Percentiles rank a stretch among this genome's conserved stretches.
Evolutionary conservation across 495 filamentous ascomycete species (phyloP).

Genomic region (Gamarada debralockiae): DNA sequence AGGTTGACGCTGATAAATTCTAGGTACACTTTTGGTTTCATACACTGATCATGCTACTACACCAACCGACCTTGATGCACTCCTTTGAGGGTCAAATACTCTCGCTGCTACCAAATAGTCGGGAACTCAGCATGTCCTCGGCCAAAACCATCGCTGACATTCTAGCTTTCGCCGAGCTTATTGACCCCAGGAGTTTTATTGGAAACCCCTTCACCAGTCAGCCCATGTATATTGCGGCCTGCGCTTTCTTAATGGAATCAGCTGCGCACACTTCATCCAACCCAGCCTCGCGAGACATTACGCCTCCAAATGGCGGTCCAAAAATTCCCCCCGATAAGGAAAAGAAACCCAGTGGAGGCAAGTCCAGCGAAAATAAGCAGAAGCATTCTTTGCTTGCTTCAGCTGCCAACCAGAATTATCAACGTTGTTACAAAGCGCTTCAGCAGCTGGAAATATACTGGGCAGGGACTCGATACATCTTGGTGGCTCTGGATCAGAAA

Average conservation of each 20-base stretch:
- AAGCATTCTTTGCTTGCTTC: conserved; percentile 72
- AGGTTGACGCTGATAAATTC: conserved; percentile 1
- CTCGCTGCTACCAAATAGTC: conserved; percentile 69
- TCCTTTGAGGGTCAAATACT: conserved; percentile 67
- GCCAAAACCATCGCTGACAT: conserved; percentile 89
- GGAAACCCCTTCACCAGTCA: conserved; percentile 87
- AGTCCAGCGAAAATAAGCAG: conserved; percentile 47
- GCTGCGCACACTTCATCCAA: conserved; percentile 51
- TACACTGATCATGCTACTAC: conserved; percentile 76
- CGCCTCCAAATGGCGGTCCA: conserved; percentile 28
- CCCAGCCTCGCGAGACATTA: conserved; percentile 48
- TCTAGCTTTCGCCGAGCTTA: conserved; percentile 70
- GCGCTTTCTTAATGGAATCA: conserved; percentile 79
- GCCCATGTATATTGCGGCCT: conserved; percentile 85
- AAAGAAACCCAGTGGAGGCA: conserved; percentile 8
- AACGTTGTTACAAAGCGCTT: conserved; percentile 75
- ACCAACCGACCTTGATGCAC: conserved; percentile 76
- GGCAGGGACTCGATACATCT: conserved; percentile 82
- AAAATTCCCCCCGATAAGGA: conserved; percentile 1
- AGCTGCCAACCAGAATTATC: conserved; percentile 75
- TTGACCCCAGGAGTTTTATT: conserved; percentile 75
- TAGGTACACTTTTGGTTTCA: conserved; percentile 87
- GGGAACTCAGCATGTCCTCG: conserved; percentile 80
- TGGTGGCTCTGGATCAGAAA: conserved; percentile 82
- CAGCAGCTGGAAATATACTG: conserved; percentile 74